Evolutionary conservation across 1,139 yeast species (phyloP), one percentile per base, ranked within the genome.

Genomic region (Taphrina deformans): DNA sequence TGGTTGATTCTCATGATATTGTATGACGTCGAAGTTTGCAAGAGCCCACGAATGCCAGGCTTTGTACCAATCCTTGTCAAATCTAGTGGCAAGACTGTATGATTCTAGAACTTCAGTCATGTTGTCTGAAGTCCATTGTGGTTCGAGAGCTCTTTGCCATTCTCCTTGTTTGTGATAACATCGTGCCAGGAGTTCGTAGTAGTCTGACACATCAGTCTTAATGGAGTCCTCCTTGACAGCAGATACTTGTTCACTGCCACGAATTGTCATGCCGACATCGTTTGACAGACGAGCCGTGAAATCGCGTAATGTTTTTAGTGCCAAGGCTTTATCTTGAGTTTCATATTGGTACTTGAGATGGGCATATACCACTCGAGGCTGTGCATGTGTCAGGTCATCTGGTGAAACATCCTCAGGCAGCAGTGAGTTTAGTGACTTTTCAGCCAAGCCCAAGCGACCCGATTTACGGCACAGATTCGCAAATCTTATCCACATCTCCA

Each of bases 1-100:
- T 21, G 73, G 74, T 44, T 69, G 66, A 29, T 69, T 66, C 50
- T 77, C 79, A 40, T 71, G 80, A 62, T 87, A 80, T 0, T 97
- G 88, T 31, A 93, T 89, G 1, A 92, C 97, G 73, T 92, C 97
- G 74, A 91, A 95, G 75, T 95, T 95, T 0, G 99, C 97, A 72
- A 95, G 79, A 0, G 99, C 99, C 99, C 99, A 95, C 73, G 91
- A 92, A 73, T 95, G 99, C 99, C 99, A 95, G 24, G 99, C 99
- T 73, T 95, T 93, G 74, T 95, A 95, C 97, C 99, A 95, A 51
- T 84, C 83, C 56, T 83, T 82, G 74, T 93, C 98, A 75, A 93
- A 93, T 74, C 92, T 97, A 0, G 99, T 93, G 0, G 99, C 98
- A 70, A 93, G 80, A 67, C 92, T 79, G 74, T 90, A 95, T 0